phyloP scores from a whole-genome alignment of 768 basidiomycete species.

The Russula earlei region DNA sequence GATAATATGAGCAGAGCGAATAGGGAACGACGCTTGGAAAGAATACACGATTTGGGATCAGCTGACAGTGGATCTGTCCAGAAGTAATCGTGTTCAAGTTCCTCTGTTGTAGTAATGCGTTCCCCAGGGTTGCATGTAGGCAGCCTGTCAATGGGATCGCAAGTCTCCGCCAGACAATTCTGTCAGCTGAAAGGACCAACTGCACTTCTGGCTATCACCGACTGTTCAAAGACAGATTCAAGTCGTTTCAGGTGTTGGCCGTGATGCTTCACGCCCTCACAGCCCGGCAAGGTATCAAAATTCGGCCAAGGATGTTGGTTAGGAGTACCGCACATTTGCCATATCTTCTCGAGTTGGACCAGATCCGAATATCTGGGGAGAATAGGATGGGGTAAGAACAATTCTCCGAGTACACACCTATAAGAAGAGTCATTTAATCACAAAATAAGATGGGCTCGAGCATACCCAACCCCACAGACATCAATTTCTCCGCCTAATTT shows the following conservation, averaged over 20 bases:
- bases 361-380: constrained; percentile 80
- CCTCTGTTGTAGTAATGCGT: constrained; percentile 75
- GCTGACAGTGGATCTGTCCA: constrained; percentile 86
- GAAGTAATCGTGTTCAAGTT: constrained; percentile 90
- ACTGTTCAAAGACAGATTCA: constrained; percentile 52
- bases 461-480: constrained; percentile 94
- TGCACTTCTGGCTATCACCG: constrained; percentile 20
- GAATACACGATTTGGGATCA: constrained; percentile 65
- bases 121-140: constrained; percentile 76
- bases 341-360: constrained; percentile 89
- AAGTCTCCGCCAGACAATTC: constrained; percentile 42
- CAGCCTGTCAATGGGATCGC: constrained; percentile 74
- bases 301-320: constrained; percentile 77
- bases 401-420: constrained; percentile 94
- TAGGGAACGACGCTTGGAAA: not conserved
- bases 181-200: constrained; percentile 9
- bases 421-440: not conserved
- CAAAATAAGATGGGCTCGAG: constrained; percentile 3
- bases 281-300: constrained; percentile 64
- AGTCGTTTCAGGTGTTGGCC: constrained; percentile 43
- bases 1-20: constrained; percentile 6
- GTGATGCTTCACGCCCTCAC: constrained; percentile 69
- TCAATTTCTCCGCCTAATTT: constrained; percentile 93
- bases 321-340: constrained; percentile 81
- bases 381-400: constrained; percentile 83